Evolutionary conservation across 2,329 filamentous ascomycete genomes (phyloP).

Genomic region (Talaromyces sp.): DNA sequence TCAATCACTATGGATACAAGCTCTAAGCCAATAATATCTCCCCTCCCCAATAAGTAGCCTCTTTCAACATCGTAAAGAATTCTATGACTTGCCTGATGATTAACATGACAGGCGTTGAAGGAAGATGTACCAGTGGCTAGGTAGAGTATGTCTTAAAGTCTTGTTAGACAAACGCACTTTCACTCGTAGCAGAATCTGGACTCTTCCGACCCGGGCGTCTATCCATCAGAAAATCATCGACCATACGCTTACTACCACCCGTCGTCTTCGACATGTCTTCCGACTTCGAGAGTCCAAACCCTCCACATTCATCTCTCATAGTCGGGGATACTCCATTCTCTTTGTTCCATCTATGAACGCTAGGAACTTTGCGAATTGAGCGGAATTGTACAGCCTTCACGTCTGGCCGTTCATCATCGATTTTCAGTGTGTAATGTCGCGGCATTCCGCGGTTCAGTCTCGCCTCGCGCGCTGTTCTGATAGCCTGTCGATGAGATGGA

Average conservation of each 20-base stretch:
- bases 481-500: constrained; percentile 29
- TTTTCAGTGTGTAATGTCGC: constrained; percentile 21
- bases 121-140: background rate
- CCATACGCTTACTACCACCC: constrained; percentile 37
- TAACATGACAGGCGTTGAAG: background rate
- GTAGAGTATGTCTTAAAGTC: background rate
- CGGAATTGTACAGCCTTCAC: constrained; percentile 26
- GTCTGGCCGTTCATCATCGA: constrained; percentile 23
- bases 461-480: constrained; percentile 21
- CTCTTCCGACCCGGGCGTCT: constrained; percentile 27
- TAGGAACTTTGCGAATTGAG: constrained; percentile 26
- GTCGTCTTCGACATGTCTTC: constrained; percentile 27
- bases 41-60: no score
- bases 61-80: background rate
- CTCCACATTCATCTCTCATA: constrained; percentile 8
- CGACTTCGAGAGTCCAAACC: constrained; percentile 22
- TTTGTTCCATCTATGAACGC: constrained; percentile 25
- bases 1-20: background rate
- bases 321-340: constrained; percentile 29
- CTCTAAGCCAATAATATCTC: constrained; percentile 3
- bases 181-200: constrained; percentile 20
- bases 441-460: constrained; percentile 19
- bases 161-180: constrained; percentile 28
- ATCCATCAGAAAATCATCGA: constrained; percentile 36
- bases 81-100: background rate